phyloP scores from a whole-genome alignment of 805 yeast genomes.

The Starmerella floris region DNA sequence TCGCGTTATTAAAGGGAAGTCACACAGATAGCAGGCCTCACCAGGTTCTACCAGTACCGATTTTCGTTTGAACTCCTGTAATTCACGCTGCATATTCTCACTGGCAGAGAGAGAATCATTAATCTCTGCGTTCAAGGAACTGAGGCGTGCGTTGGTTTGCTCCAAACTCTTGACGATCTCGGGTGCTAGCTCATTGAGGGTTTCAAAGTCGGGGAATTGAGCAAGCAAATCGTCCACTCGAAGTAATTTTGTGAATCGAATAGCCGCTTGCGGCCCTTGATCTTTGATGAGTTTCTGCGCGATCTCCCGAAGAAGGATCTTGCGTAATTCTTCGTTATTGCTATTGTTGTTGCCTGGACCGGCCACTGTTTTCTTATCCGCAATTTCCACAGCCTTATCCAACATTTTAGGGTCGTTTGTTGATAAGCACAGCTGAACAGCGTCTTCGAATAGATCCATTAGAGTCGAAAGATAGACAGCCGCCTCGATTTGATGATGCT shows the following conservation, averaged over 20 bases:
- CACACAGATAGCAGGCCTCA: constrained; percentile 64
- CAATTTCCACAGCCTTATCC: constrained; percentile 45
- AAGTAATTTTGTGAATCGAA: constrained; percentile 20
- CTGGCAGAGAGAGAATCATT: constrained; percentile 51
- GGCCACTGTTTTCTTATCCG: constrained; percentile 31
- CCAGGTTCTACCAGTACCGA: constrained; percentile 68
- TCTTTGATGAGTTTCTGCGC: constrained; percentile 31
- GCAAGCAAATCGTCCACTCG: constrained; percentile 74
- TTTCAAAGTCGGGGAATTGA: constrained; percentile 67
- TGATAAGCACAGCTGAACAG: constrained; percentile 59
- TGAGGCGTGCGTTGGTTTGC: constrained; percentile 52
- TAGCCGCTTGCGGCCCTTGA: constrained; percentile 26
- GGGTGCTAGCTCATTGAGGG: constrained; percentile 69
- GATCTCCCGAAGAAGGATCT: constrained; percentile 61
- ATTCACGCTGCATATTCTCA: constrained; percentile 46
- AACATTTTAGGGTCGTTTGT: constrained; percentile 33
- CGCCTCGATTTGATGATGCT: constrained; percentile 43
- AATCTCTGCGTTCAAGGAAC: constrained; percentile 59
- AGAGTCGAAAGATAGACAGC: constrained; percentile 63
- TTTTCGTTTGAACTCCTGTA: constrained; percentile 37
- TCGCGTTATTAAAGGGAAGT: constrained; percentile 52
- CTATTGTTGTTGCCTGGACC: constrained; percentile 23
- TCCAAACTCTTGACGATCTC: constrained; percentile 74
- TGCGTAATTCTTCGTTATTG: constrained; percentile 42
- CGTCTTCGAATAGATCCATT: constrained; percentile 62